Evolutionary conservation across 768 basidiomycete genomes (phyloP).

Genomic region (Cystofilobasidium bisporidii): DNA sequence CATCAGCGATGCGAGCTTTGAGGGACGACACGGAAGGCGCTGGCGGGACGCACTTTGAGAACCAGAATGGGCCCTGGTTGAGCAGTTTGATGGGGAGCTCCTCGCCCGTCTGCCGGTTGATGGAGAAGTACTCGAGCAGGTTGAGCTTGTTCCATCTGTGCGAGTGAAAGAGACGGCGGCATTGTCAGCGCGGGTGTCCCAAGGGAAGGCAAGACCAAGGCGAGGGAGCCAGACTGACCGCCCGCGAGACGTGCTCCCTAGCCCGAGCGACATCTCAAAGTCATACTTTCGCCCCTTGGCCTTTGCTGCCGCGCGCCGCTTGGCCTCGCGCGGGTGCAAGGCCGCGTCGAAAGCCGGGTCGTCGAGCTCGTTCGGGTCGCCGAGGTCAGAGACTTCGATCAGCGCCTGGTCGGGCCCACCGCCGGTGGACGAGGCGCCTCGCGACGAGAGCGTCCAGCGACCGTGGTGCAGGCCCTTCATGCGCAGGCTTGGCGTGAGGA

Average conservation of each 20-base stretch:
- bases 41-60: slow-evolving; percentile 12
- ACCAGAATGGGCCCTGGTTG: slow-evolving; percentile 17
- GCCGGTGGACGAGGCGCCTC: neutral
- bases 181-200: no score
- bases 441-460: slow-evolving; percentile 1
- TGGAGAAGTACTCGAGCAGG: slow-evolving; percentile 4
- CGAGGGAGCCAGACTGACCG: neutral
- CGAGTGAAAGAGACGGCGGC: no score
- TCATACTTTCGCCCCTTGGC: slow-evolving; percentile 11
- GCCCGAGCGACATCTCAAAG: slow-evolving; percentile 20
- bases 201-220: neutral
- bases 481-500: slow-evolving; percentile 11
- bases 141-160: slow-evolving; percentile 23
- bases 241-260: slow-evolving; percentile 12
- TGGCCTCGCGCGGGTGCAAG: neutral
- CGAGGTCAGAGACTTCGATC: slow-evolving; percentile 10
- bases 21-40: neutral
- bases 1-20: no score
- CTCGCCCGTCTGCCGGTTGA: slow-evolving; percentile 14
- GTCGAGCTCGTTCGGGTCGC: slow-evolving; percentile 5
- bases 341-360: neutral
- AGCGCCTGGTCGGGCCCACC: neutral
- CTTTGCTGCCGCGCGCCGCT: neutral
- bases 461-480: slow-evolving; percentile 26
- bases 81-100: slow-evolving; percentile 11